Evolutionary conservation across 139 green algal genomes (phyloP).

Genomic region (Chlamydomonas sp.): DNA sequence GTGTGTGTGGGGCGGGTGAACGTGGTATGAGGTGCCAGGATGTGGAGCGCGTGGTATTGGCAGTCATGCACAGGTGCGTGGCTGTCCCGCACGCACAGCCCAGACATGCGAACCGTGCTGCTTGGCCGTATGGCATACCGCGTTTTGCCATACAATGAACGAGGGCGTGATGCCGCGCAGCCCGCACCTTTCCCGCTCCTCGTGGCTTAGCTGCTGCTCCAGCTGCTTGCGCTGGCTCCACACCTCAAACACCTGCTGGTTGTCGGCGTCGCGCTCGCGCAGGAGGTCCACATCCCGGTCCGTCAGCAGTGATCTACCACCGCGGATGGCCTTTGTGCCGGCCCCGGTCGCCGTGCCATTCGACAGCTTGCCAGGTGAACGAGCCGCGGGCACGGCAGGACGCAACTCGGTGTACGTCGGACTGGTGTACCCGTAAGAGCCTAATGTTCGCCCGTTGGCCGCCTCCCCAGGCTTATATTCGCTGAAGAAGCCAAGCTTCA

Average conservation of each 20-base stretch:
- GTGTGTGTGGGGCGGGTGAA: no score
- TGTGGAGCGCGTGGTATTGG: background rate
- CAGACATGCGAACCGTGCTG: background rate
- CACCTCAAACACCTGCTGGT: constrained; percentile 22
- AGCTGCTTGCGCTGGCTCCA: constrained; percentile 37
- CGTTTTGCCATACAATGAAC: background rate
- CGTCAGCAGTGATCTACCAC: constrained; percentile 1
- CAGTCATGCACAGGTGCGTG: background rate
- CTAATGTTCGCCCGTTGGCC: background rate
- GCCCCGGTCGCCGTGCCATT: background rate
- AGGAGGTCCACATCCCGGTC: constrained; percentile 22
- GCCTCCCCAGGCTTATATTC: no score
- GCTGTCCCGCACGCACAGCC: background rate
- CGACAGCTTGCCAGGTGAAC: background rate
- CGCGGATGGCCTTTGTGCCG: background rate
- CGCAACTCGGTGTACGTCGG: constrained; percentile 4
- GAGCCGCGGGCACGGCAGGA: background rate
- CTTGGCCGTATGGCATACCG: background rate
- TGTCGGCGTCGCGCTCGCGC: constrained; percentile 14
- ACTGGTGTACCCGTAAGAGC: constrained; percentile 19
- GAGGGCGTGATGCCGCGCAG: no score
- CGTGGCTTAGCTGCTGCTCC: constrained; percentile 8
- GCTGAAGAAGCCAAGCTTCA: constrained; percentile 3
- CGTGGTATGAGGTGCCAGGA: background rate
- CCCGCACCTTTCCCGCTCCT: constrained; percentile 16